Evolutionary conservation across 2,329 filamentous ascomycete species (phyloP).

Genomic region (Fusarium buxicola): DNA sequence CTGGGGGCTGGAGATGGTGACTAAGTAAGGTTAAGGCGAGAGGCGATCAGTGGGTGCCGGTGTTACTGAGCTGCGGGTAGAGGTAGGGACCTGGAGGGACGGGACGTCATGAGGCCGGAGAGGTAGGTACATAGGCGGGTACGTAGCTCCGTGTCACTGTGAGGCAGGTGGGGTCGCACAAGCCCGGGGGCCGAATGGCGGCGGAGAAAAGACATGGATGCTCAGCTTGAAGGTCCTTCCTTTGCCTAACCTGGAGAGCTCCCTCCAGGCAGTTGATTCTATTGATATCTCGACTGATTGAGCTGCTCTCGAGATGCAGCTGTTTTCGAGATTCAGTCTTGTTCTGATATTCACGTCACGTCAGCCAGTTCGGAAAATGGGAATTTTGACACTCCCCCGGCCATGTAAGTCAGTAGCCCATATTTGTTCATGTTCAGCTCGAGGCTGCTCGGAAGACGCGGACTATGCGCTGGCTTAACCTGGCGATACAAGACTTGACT

Average conservation of each 20-base stretch:
- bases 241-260: no score
- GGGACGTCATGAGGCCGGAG: conserved; percentile 43
- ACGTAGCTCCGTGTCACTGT: conserved; percentile 9
- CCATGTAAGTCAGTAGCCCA: no score
- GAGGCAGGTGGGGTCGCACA: conserved; percentile 22
- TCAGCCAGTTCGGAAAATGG: no score
- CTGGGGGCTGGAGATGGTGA: conserved; percentile 1
- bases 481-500: neutral
- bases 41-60: conserved; percentile 16
- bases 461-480: neutral
- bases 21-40: conserved; percentile 15
- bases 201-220: conserved; percentile 1
- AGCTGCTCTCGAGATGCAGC: no score
- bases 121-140: conserved; percentile 15
- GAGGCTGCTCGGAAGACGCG: neutral
- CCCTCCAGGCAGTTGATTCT: no score
- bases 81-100: conserved; percentile 1
- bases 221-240: no score
- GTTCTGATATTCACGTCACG: no score
- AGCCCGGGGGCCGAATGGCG: conserved; percentile 11
- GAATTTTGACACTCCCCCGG: no score
- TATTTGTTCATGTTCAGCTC: no score
- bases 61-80: conserved; percentile 14
- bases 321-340: no score
- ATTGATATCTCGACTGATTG: no score